phyloP scores from a whole-genome alignment of 2,329 filamentous ascomycete genomes.

The Monosporascus sp. region DNA sequence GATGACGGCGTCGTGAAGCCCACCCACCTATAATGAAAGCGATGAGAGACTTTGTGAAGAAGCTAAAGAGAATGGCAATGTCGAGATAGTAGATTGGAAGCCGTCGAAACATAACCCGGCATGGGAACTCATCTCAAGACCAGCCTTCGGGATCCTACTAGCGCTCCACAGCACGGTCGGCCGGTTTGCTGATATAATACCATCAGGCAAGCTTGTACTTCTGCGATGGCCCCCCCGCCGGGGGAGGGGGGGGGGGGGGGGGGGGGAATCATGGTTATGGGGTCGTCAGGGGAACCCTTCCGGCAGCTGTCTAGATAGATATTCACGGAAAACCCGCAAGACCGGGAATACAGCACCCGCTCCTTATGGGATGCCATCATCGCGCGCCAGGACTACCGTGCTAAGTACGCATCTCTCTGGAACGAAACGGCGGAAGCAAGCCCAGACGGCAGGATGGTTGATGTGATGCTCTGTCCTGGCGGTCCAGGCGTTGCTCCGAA shows the following conservation, averaged over 20 bases:
- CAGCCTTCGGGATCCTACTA: slow-evolving; percentile 6
- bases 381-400: slow-evolving; percentile 34
- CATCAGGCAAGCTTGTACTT: slow-evolving; percentile 44
- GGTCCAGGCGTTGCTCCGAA: slow-evolving; percentile 41
- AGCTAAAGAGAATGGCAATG: slow-evolving; percentile 41
- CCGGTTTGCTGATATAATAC: not conserved
- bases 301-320: slow-evolving; percentile 55
- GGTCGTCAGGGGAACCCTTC: slow-evolving; percentile 50
- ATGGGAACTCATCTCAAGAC: slow-evolving; percentile 34
- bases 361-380: slow-evolving; percentile 35
- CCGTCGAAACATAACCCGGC: slow-evolving; percentile 46
- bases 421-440: slow-evolving; percentile 24
- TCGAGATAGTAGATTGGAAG: slow-evolving; percentile 53
- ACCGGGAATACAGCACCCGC: slow-evolving; percentile 32
- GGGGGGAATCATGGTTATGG: slow-evolving; percentile 45
- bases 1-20: slow-evolving; percentile 55
- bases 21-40: slow-evolving; percentile 56
- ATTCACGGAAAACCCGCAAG: slow-evolving; percentile 44
- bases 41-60: slow-evolving; percentile 46
- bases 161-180: not conserved
- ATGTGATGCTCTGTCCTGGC: slow-evolving; percentile 58
- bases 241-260: no score
- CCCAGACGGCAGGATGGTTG: slow-evolving; percentile 31
- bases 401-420: slow-evolving; percentile 32
- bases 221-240: slow-evolving; percentile 55